phyloP scores from a whole-genome alignment of 441 rosid genomes.

The Macaranga tanarius region DNA sequence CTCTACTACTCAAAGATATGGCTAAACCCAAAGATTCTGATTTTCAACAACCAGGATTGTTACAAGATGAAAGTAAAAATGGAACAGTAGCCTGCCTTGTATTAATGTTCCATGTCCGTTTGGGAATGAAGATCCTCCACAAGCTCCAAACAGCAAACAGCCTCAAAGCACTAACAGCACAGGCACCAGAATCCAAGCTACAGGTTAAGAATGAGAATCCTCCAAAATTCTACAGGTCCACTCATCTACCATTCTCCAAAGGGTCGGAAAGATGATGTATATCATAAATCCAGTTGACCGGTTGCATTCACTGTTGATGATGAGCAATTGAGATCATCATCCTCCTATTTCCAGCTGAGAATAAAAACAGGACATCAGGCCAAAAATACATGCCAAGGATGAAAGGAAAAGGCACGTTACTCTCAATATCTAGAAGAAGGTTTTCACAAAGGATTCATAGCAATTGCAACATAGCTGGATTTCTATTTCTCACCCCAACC shows the following conservation, averaged over 20 bases:
- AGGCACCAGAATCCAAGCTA: too few relatives aligned
- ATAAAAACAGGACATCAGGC: conserved; percentile 12
- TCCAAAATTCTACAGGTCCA: neutral
- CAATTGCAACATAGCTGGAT: too few relatives aligned
- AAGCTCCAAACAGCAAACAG: neutral
- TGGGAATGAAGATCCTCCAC: neutral
- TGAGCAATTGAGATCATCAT: neutral
- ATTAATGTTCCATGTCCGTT: neutral
- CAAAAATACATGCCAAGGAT: neutral
- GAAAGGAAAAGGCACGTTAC: neutral
- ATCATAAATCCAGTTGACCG: neutral
- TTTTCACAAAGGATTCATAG: too few relatives aligned
- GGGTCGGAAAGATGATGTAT: neutral
- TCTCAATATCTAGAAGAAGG: too few relatives aligned
- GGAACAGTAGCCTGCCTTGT: neutral
- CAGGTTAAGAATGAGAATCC: neutral
- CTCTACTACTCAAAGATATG: neutral
- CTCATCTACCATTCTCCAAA: neutral
- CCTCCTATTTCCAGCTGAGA: neutral
- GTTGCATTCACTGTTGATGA: neutral
- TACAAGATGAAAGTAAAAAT: neutral
- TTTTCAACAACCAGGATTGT: neutral
- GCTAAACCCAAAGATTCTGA: neutral
- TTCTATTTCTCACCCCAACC: too few relatives aligned
- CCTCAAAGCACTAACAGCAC: neutral